Conservation (phyloP, 331 rosid genomes). For the Quercus tomentella region DNA sequence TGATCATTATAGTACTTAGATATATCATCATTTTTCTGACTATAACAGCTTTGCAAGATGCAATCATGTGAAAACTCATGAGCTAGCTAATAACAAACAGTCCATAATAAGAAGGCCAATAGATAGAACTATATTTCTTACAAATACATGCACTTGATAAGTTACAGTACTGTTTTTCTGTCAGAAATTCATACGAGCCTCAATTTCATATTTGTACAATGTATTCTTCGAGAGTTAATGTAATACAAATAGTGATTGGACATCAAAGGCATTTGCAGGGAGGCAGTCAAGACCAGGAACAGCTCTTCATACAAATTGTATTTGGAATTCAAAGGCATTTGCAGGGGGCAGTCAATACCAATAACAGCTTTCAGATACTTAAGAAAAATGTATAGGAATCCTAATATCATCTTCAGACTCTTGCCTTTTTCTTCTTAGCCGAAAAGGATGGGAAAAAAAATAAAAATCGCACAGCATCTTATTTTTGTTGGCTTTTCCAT, state of each 20-base stretch:
- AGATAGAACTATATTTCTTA: constrained; percentile 12
- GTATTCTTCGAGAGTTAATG: constrained; percentile 39
- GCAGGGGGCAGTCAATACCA: constrained; percentile 36
- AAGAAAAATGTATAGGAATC: constrained; percentile 26
- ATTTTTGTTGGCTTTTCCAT: constrained; percentile 16
- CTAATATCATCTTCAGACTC: constrained; percentile 29
- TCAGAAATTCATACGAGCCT: constrained; percentile 29
- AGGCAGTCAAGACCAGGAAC: constrained; percentile 18
- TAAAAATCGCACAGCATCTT: constrained; percentile 21
- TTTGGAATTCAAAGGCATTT: constrained; percentile 36
- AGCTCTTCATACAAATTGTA: constrained; percentile 35
- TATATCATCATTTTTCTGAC: not conserved
- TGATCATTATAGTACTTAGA: not conserved
- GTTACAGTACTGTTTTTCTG: constrained; percentile 28
- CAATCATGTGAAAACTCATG: not conserved
- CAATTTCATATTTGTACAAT: constrained; percentile 54
- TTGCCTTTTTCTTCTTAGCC: constrained; percentile 28
- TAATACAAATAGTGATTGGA: constrained; percentile 46
- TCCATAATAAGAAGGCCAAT: not conserved
- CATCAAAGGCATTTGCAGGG: constrained; percentile 30
- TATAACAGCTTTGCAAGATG: not conserved
- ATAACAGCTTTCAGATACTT: constrained; percentile 36
- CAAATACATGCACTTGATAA: constrained; percentile 27
- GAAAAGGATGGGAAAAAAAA: constrained; percentile 14
- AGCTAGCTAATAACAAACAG: not conserved